These are phyloP conservation scores for Solanum arcanum DNA, from an alignment of 257 asterid genomes.

Conservation along the genomic window DNA sequence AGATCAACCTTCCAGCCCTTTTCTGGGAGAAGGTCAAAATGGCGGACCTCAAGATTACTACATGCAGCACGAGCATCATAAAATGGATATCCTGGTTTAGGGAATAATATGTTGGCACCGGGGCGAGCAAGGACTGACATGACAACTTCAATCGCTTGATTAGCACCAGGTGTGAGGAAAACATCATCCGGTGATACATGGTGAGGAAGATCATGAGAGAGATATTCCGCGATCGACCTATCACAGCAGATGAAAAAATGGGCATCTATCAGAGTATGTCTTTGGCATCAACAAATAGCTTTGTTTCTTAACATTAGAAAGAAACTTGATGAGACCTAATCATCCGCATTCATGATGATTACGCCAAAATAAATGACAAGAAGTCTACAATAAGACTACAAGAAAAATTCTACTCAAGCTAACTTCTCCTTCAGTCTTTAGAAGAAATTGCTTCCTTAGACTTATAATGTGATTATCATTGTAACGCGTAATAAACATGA, in stretches of 20 bases:
- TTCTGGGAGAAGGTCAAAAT: constrained; percentile 72
- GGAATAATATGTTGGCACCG: constrained; percentile 69
- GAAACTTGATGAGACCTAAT: neutral
- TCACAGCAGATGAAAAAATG: neutral
- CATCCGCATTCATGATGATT: neutral
- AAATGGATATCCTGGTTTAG: constrained; percentile 60
- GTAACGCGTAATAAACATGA: neutral
- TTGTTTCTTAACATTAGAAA: neutral
- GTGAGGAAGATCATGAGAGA: constrained; percentile 61
- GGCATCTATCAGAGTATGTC: neutral
- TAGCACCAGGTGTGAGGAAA: neutral
- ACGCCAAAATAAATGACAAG: neutral
- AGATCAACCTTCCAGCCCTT: constrained; percentile 78
- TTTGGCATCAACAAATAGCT: neutral
- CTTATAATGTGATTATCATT: neutral
- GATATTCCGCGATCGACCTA: constrained; percentile 74
- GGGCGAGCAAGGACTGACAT: constrained; percentile 53
- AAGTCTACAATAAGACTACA: neutral
- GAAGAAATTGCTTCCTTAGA: neutral
- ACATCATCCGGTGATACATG: constrained; percentile 23
- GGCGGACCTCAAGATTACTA: constrained; percentile 47
- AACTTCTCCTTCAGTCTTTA: neutral
- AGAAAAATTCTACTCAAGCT: neutral
- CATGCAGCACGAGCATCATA: constrained; percentile 52
- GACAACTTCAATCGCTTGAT: constrained; percentile 10